These are phyloP conservation scores for Cladophialophora yegresii DNA, from an alignment of 2,329 filamentous ascomycete species.

Conservation along the genomic window DNA sequence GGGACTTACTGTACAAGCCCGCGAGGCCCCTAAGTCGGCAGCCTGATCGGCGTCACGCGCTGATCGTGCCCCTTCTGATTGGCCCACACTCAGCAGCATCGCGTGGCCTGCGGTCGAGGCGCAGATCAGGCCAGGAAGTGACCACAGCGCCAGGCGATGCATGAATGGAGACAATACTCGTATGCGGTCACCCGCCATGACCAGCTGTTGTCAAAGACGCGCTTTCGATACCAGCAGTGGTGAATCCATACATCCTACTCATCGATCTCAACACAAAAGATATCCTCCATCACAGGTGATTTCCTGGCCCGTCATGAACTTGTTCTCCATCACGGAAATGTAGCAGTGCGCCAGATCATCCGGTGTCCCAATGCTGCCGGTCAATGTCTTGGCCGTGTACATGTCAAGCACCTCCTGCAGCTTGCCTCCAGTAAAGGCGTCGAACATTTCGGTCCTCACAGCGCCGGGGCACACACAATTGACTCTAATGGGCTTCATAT, in stretches of 20 bases:
- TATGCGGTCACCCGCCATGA: not conserved
- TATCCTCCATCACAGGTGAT: constrained; percentile 45
- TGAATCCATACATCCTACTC: not conserved
- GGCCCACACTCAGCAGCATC: not conserved
- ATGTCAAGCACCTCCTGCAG: constrained; percentile 40
- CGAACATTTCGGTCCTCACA: constrained; percentile 47
- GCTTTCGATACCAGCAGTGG: too few relatives aligned
- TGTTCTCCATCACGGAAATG: constrained; percentile 49
- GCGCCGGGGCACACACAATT: constrained; percentile 49
- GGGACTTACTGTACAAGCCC: too few relatives aligned
- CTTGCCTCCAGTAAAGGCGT: constrained; percentile 34
- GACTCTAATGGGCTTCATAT: constrained; percentile 48
- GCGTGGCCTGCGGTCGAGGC: not conserved
- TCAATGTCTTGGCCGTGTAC: constrained; percentile 40
- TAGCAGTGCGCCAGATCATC: constrained; percentile 50
- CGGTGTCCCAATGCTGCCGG: constrained; percentile 37
- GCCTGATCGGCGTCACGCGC: not conserved
- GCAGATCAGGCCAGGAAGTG: not conserved
- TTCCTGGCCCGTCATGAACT: constrained; percentile 43
- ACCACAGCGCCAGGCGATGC: not conserved
- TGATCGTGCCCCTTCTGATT: not conserved
- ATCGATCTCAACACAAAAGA: constrained; percentile 32
- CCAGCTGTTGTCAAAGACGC: not conserved
- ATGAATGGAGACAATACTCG: too few relatives aligned
- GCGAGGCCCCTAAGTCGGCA: not conserved